Conservation (phyloP, 129 eudicot species). For the Sambucus nigra region DNA sequence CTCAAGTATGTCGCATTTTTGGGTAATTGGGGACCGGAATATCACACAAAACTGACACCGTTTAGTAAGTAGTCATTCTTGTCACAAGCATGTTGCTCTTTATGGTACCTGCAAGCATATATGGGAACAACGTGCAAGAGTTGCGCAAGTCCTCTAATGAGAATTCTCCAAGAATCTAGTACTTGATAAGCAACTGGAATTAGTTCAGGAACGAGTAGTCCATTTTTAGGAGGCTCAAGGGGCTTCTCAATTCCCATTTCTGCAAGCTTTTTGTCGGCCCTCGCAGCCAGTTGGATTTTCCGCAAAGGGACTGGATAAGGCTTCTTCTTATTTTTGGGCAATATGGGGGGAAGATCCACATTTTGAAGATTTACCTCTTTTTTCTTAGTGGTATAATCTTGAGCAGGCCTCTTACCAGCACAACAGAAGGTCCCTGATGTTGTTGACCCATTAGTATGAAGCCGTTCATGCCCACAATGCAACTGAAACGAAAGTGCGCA, state of each 20-base stretch:
- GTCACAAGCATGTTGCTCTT: too few relatives aligned
- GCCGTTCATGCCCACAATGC: constrained; percentile 30
- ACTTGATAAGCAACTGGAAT: constrained; percentile 84
- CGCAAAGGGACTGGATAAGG: constrained; percentile 82
- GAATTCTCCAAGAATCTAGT: constrained; percentile 76
- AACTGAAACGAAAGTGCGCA: constrained; percentile 5
- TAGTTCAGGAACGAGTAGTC: constrained; percentile 65
- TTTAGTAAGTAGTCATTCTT: too few relatives aligned
- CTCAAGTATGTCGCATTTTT: too few relatives aligned
- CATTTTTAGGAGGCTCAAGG: constrained; percentile 87
- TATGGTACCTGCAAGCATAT: constrained; percentile 96
- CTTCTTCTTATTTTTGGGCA: constrained; percentile 71
- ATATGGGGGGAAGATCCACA: constrained; percentile 76
- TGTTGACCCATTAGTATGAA: constrained; percentile 9
- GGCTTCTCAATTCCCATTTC: constrained; percentile 80
- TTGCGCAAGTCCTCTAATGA: constrained; percentile 80
- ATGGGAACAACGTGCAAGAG: constrained; percentile 75
- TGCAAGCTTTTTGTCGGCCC: constrained; percentile 82
- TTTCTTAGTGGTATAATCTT: constrained; percentile 30
- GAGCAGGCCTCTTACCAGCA: constrained; percentile 23
- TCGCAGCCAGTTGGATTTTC: constrained; percentile 45
- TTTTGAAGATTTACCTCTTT: constrained; percentile 43
- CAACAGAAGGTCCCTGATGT: constrained; percentile 25
- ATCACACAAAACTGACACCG: too few relatives aligned
- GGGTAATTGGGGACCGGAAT: too few relatives aligned